Percentiles rank a stretch among this genome's conserved stretches.
phyloP scores from a whole-genome alignment of 306 rosid species.

The Begonia masoniana region DNA sequence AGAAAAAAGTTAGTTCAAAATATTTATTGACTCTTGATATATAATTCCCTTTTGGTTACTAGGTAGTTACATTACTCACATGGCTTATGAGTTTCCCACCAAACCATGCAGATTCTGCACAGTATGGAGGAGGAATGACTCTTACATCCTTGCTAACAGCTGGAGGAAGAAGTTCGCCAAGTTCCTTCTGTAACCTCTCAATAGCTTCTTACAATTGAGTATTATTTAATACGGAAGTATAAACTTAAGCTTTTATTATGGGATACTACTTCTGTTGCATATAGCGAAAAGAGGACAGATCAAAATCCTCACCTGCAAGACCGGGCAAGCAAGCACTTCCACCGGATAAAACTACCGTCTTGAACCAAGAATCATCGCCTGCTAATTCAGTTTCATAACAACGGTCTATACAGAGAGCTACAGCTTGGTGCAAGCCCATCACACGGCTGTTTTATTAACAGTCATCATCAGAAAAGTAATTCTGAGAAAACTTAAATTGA shows the following conservation, averaged over 20 bases:
- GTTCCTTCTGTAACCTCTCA: slow-evolving; percentile 52
- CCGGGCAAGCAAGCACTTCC: slow-evolving; percentile 70
- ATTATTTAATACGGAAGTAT: too few species aligned
- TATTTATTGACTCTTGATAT: too few species aligned
- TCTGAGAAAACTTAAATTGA: too few species aligned
- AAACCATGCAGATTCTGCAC: slow-evolving; percentile 74
- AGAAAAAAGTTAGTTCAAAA: too few species aligned
- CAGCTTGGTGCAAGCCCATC: slow-evolving; percentile 82
- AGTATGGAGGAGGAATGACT: slow-evolving; percentile 71
- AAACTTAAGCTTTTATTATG: too few species aligned
- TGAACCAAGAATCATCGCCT: slow-evolving; percentile 55
- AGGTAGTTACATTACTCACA: slow-evolving; percentile 28
- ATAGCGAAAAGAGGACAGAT: not conserved
- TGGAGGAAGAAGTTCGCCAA: slow-evolving; percentile 44
- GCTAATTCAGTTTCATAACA: slow-evolving; percentile 57
- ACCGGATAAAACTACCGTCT: slow-evolving; percentile 73
- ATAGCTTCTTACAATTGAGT: too few species aligned
- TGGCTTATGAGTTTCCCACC: slow-evolving; percentile 76
- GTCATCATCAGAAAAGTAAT: too few species aligned
- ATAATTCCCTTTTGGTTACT: too few species aligned
- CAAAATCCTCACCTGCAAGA: too few species aligned
- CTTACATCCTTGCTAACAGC: slow-evolving; percentile 35
- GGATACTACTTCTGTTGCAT: not conserved
- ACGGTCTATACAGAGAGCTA: too few species aligned
- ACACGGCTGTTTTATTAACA: slow-evolving; percentile 29